phyloP scores from a whole-genome alignment of 768 basidiomycete genomes.

The Pulveroboletus ravenelii region DNA sequence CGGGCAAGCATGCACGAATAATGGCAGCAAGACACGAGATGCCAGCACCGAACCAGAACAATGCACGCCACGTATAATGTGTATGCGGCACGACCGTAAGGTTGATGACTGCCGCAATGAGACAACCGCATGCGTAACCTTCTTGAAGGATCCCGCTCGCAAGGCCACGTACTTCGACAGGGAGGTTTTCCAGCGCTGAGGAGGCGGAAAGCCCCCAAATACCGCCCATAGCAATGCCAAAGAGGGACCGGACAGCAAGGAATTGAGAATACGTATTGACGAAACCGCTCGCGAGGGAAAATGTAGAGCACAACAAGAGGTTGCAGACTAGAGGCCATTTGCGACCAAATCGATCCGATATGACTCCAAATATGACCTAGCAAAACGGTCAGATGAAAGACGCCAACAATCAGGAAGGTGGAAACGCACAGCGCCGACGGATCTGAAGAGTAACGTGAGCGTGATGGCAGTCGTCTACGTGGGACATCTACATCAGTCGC shows the following conservation, averaged over 20 bases:
- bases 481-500: not conserved
- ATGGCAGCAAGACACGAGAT: slow-evolving; percentile 66
- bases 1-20: slow-evolving; percentile 66
- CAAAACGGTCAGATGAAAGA: not conserved
- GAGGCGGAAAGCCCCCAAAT: slow-evolving; percentile 83
- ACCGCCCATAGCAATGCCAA: slow-evolving; percentile 86
- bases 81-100: slow-evolving; percentile 46
- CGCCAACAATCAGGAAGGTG: not conserved
- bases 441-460: slow-evolving; percentile 88
- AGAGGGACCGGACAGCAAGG: slow-evolving; percentile 76
- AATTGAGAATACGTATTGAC: slow-evolving; percentile 73
- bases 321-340: slow-evolving; percentile 90
- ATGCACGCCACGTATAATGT: slow-evolving; percentile 56
- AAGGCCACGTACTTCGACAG: slow-evolving; percentile 80
- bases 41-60: slow-evolving; percentile 80
- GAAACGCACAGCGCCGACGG: slow-evolving; percentile 56
- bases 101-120: slow-evolving; percentile 81
- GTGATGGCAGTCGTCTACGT: slow-evolving; percentile 76
- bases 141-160: slow-evolving; percentile 83
- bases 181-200: slow-evolving; percentile 85
- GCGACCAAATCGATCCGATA: slow-evolving; percentile 87
- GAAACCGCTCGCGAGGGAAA: slow-evolving; percentile 81
- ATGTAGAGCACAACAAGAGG: slow-evolving; percentile 60
- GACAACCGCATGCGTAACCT: slow-evolving; percentile 84
- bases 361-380: slow-evolving; percentile 67